These are phyloP conservation scores for Apiotrichum veenhuisii DNA, from an alignment of 1,284 basidiomycete species.

Conservation along the genomic window DNA sequence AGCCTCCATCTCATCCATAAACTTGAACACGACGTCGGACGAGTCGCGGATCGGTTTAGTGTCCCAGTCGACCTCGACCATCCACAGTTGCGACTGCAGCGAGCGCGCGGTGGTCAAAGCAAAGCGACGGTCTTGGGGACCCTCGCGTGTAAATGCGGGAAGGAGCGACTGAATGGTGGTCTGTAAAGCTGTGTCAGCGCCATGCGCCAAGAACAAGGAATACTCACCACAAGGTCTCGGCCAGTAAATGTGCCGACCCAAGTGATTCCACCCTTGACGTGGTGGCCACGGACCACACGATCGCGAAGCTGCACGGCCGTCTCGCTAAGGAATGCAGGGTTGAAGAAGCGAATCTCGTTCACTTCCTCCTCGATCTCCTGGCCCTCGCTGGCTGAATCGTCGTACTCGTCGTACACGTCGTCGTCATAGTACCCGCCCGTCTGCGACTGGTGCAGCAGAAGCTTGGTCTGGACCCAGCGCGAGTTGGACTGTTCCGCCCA, in stretches of 20 bases:
- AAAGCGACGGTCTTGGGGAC: constrained; percentile 67
- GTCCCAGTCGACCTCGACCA: constrained; percentile 97
- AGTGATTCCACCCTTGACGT: constrained; percentile 85
- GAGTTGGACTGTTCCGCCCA: constrained; percentile 37
- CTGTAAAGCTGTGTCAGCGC: constrained; percentile 44
- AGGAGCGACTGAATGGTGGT: constrained; percentile 78
- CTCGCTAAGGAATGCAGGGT: constrained; percentile 80
- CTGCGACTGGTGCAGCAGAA: constrained; percentile 43
- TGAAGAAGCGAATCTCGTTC: constrained; percentile 73
- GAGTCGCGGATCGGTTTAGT: constrained; percentile 77
- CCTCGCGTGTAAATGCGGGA: constrained; percentile 66
- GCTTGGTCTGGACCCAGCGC: constrained; percentile 46
- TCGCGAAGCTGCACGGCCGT: constrained; percentile 82
- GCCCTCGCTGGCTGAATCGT: constrained; percentile 55
- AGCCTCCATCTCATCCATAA: constrained; percentile 76
- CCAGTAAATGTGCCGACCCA: constrained; percentile 86
- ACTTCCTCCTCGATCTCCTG: constrained; percentile 56
- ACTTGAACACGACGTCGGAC: constrained; percentile 93
- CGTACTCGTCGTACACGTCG: constrained; percentile 49
- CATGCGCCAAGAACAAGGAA: not conserved
- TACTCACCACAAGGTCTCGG: constrained; percentile 80
- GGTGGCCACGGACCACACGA: constrained; percentile 74
- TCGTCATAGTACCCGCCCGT: constrained; percentile 47
- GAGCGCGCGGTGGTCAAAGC: constrained; percentile 83
- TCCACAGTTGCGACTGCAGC: constrained; percentile 86